Conservation (phyloP, 352 stramenopile genomes). For the Globisporangium cederbergense region DNA sequence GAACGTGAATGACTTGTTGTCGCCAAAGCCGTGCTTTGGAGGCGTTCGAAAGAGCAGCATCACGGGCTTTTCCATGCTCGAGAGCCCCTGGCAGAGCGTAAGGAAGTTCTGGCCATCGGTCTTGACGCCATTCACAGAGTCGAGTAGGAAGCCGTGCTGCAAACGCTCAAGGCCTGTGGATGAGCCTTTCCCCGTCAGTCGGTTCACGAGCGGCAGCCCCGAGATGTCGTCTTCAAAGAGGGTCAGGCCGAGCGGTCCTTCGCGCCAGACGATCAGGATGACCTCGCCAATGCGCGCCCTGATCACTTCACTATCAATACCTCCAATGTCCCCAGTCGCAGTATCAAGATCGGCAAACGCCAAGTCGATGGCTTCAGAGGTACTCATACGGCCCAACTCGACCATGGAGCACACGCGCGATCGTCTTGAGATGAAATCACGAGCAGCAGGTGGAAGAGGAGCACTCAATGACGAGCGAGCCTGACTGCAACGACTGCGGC, state of each 20-base stretch:
- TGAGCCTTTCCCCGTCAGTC: slow-evolving; percentile 62
- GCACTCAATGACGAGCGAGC: not conserved
- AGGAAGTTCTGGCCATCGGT: slow-evolving; percentile 27
- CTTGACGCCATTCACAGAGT: slow-evolving; percentile 45
- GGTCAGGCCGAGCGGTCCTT: slow-evolving; percentile 46
- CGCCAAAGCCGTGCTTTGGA: slow-evolving; percentile 15
- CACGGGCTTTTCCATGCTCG: slow-evolving; percentile 38
- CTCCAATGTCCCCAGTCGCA: not conserved
- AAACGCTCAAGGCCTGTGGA: slow-evolving; percentile 37
- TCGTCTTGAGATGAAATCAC: not conserved
- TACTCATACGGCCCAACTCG: slow-evolving; percentile 5
- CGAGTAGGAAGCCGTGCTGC: slow-evolving; percentile 40
- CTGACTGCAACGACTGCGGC: not conserved
- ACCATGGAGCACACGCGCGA: slow-evolving; percentile 6
- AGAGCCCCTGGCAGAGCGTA: slow-evolving; percentile 32
- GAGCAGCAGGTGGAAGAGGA: not conserved
- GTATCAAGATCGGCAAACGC: not conserved
- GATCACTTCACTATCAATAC: not conserved
- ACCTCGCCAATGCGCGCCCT: slow-evolving; percentile 8
- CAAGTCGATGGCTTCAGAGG: not conserved
- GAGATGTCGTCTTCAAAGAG: slow-evolving; percentile 49
- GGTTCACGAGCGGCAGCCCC: slow-evolving; percentile 48
- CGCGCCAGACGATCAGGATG: slow-evolving; percentile 49
- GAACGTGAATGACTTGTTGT: slow-evolving; percentile 12
- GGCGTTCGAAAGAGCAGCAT: slow-evolving; percentile 45